Percentiles rank a stretch among this genome's conserved stretches.
phyloP scores from a whole-genome alignment of 2,329 filamentous ascomycete species.

The Grosmannia serpens region DNA sequence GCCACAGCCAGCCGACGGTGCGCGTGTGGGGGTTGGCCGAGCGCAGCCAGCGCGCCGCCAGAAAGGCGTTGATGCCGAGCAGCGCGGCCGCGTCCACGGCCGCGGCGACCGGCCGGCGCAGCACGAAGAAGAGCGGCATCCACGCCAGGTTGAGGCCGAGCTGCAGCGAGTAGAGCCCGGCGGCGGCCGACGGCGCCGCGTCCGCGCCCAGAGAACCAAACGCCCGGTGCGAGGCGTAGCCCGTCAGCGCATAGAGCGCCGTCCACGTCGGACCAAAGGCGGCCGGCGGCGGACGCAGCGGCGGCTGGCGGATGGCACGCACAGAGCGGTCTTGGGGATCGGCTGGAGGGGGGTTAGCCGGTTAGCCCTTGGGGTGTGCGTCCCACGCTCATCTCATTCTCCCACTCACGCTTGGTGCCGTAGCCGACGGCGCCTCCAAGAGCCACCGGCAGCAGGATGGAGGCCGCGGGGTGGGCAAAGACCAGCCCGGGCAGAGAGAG shows the following conservation, averaged over 20 bases:
- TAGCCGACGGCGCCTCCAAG: conserved; percentile 66
- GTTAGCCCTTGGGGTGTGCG: conserved; percentile 1
- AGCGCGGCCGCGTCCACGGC: conserved; percentile 65
- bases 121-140: conserved; percentile 89
- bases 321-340: conserved; percentile 2
- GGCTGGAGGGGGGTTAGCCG: conserved; percentile 1
- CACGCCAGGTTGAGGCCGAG: conserved; percentile 75
- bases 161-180: conserved; percentile 76
- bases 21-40: conserved; percentile 47
- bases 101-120: conserved; percentile 61
- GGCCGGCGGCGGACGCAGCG: conserved; percentile 46
- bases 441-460: conserved; percentile 64
- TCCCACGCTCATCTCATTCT: neutral
- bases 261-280: conserved; percentile 58
- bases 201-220: conserved; percentile 50
- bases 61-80: conserved; percentile 58
- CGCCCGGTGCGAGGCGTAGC: conserved; percentile 76
- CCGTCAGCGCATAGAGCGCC: conserved; percentile 65
- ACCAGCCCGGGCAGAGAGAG: conserved; percentile 61
- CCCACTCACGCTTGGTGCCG: conserved; percentile 47
- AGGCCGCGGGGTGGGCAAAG: conserved; percentile 60
- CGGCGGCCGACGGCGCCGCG: conserved; percentile 52
- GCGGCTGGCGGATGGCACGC: conserved; percentile 49
- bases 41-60: conserved; percentile 61
- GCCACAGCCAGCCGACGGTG: conserved; percentile 57